Conservation (phyloP, 164 flowering plant species). For the Echeveria elegans region DNA sequence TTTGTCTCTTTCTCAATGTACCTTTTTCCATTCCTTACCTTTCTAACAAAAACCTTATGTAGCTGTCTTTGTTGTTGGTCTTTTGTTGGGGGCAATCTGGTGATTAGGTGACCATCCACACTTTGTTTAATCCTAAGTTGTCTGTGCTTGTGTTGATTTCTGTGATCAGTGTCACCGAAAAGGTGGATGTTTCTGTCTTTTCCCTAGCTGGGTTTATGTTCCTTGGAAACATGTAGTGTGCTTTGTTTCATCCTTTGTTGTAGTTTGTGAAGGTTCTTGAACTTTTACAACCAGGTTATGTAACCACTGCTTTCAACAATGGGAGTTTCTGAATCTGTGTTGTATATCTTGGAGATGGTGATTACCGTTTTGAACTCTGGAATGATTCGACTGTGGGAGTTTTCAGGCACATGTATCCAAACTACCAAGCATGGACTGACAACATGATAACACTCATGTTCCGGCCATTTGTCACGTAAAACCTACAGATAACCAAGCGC, state of each 20-base stretch:
- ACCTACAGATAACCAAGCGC: neutral
- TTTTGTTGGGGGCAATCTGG: slow-evolving; percentile 1
- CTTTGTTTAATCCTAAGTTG: slow-evolving; percentile 1
- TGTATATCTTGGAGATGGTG: neutral
- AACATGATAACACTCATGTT: neutral
- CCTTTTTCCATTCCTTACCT: neutral
- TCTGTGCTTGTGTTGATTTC: neutral
- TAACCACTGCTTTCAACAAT: neutral
- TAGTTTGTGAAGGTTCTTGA: no score
- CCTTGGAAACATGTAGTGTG: neutral
- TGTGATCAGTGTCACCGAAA: neutral
- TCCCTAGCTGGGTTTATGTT: neutral
- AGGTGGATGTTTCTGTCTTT: neutral
- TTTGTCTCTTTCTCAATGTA: neutral
- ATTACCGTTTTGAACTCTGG: neutral
- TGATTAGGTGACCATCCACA: slow-evolving; percentile 6
- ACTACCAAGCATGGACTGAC: neutral
- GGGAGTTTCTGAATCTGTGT: neutral
- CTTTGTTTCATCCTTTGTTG: no score
- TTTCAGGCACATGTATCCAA: neutral
- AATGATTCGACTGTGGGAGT: neutral
- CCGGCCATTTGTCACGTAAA: neutral
- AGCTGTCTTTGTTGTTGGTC: slow-evolving; percentile 2
- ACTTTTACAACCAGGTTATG: neutral
- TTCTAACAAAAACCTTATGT: neutral